A percentile compares a stretch with the other conserved stretches of the same genome.
These are phyloP conservation scores for Cornus suecica DNA, from an alignment of 148 eudicot species.

Conservation along the genomic window DNA sequence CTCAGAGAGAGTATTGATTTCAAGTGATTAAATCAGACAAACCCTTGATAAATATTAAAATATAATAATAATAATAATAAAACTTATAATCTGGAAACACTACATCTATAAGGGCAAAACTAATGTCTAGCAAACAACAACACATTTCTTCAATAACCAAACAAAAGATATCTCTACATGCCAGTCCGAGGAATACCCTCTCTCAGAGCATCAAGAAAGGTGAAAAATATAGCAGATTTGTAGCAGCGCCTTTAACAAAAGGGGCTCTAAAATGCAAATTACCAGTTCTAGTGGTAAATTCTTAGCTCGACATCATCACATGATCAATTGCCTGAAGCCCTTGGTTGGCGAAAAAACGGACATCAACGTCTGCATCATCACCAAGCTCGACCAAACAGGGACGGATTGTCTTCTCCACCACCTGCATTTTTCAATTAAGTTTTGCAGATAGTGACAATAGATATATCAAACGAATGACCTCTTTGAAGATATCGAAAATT, in stretches of 20 bases:
- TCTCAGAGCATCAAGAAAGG: not conserved
- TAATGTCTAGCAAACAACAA: not conserved
- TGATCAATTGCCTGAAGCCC: conserved; percentile 80
- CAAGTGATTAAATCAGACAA: too few relatives aligned
- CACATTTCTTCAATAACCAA: not conserved
- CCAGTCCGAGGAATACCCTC: not conserved
- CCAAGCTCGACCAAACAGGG: conserved; percentile 72
- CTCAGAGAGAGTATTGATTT: too few relatives aligned
- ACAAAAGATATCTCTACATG: not conserved
- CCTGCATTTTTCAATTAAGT: conserved; percentile 32
- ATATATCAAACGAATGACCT: too few relatives aligned
- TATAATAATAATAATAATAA: too few relatives aligned
- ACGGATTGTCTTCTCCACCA: conserved; percentile 75
- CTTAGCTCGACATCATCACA: conserved; percentile 76
- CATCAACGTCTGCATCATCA: conserved; percentile 95
- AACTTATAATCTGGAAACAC: not conserved
- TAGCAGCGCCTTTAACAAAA: not conserved
- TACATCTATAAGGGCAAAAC: not conserved
- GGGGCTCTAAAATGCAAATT: not conserved
- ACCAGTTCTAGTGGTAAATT: not conserved
- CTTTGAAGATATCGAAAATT: not conserved
- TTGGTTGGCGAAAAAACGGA: conserved; percentile 76
- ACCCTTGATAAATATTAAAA: too few relatives aligned
- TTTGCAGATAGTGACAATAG: not conserved
- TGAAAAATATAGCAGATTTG: not conserved